Percentiles rank a stretch among this genome's conserved stretches.
Conservation (phyloP, 169 alveolate species). For the Eimeria maxima region DNA sequence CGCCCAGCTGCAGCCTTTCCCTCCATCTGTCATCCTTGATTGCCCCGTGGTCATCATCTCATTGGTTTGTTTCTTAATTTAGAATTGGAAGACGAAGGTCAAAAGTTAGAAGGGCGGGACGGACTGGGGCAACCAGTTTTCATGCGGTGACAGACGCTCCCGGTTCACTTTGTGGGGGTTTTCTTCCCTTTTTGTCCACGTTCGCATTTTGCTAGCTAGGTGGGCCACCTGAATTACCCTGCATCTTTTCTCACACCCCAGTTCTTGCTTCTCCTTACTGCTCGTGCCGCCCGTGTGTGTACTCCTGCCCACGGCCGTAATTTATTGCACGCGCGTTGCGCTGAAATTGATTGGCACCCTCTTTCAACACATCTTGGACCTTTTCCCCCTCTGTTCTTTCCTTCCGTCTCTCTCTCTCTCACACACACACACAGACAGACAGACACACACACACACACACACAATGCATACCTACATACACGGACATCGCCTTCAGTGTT, state of each 20-base stretch:
- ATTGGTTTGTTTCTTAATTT: not conserved
- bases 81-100: not conserved
- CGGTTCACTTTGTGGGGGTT: not conserved
- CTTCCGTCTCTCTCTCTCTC: not conserved
- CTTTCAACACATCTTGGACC: not conserved
- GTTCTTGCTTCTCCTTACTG: not conserved
- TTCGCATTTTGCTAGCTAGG: not conserved
- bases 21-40: not conserved
- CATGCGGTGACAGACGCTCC: not conserved
- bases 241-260: not conserved
- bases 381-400: not conserved
- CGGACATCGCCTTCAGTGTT: not conserved
- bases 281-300: not conserved
- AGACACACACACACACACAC: too few relatives aligned
- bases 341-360: not conserved
- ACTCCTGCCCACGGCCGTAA: not conserved
- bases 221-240: not conserved
- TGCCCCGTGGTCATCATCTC: not conserved
- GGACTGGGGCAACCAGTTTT: not conserved
- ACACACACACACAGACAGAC: too few relatives aligned
- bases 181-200: not conserved
- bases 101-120: not conserved
- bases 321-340: not conserved
- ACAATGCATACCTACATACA: too few relatives aligned
- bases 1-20: not conserved